A percentile compares a stretch with the other conserved stretches of the same genome.
These are phyloP conservation scores for Leccinum uliginosum DNA, from an alignment of 768 basidiomycete species.

Conservation along the genomic window DNA sequence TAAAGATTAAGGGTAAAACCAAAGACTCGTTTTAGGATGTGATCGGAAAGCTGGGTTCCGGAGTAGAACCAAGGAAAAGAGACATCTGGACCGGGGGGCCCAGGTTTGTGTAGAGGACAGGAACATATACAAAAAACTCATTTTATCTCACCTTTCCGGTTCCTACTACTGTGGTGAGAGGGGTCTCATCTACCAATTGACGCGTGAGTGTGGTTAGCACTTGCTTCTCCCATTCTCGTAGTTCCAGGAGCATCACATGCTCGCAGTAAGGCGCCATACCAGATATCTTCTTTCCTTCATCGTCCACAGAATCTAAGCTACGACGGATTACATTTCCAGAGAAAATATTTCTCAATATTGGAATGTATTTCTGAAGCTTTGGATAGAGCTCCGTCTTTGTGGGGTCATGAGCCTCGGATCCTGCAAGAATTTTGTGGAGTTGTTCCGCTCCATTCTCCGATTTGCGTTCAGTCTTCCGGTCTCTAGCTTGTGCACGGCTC, in stretches of 20 bases:
- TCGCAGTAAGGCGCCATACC: background rate
- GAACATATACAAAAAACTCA: too few relatives aligned
- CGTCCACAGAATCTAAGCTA: constrained; percentile 1
- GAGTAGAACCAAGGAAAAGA: background rate
- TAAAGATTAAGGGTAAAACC: too few relatives aligned
- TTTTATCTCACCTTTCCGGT: too few relatives aligned
- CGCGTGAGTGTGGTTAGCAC: background rate
- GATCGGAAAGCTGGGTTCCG: too few relatives aligned
- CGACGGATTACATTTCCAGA: background rate
- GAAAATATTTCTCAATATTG: background rate
- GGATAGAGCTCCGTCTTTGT: background rate
- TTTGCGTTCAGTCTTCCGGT: background rate
- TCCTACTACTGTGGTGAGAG: too few relatives aligned
- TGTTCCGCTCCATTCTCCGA: too few relatives aligned
- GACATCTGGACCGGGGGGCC: too few relatives aligned
- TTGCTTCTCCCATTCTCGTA: constrained; percentile 6
- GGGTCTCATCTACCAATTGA: background rate
- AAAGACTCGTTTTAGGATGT: too few relatives aligned
- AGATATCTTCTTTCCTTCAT: background rate
- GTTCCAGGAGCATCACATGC: background rate
- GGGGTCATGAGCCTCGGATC: background rate
- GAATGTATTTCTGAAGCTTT: background rate
- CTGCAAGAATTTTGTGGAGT: too few relatives aligned
- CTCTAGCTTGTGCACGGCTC: background rate
- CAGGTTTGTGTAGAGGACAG: too few relatives aligned